A percentile compares a stretch with the other conserved stretches of the same genome.
phyloP scores from a whole-genome alignment of 2,329 filamentous ascomycete genomes.

The Cercospora sp. region DNA sequence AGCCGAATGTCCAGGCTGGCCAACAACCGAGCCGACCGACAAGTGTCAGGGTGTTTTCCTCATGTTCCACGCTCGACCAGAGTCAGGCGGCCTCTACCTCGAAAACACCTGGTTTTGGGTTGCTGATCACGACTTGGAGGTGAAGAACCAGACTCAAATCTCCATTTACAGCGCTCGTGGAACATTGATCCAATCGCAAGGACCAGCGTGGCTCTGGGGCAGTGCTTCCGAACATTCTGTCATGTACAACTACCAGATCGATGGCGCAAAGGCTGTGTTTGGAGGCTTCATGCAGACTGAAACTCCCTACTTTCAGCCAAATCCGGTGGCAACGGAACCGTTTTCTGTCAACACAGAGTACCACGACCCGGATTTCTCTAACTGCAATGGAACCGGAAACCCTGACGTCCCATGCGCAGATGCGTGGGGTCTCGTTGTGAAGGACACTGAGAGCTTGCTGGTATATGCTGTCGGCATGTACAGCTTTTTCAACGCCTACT shows the following conservation, averaged over 20 bases:
- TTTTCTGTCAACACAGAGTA: slow-evolving; percentile 52
- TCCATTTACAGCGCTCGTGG: slow-evolving; percentile 51
- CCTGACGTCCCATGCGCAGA: slow-evolving; percentile 40
- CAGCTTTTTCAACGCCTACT: slow-evolving; percentile 62
- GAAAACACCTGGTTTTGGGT: slow-evolving; percentile 59
- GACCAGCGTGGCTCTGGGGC: slow-evolving; percentile 57
- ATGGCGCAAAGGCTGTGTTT: slow-evolving; percentile 53
- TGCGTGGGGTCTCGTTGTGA: slow-evolving; percentile 49
- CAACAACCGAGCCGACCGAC: slow-evolving; percentile 71
- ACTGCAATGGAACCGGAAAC: slow-evolving; percentile 31
- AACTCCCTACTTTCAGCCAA: slow-evolving; percentile 54
- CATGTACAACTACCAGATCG: slow-evolving; percentile 57
- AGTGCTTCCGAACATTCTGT: slow-evolving; percentile 57
- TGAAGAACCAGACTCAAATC: slow-evolving; percentile 40
- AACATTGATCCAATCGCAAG: slow-evolving; percentile 45
- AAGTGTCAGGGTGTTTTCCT: slow-evolving; percentile 52
- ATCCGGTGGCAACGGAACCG: slow-evolving; percentile 58
- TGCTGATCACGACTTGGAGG: slow-evolving; percentile 56
- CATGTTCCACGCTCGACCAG: slow-evolving; percentile 50
- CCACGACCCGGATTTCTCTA: slow-evolving; percentile 47
- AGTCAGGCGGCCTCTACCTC: slow-evolving; percentile 67
- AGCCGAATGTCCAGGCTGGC: slow-evolving; percentile 68
- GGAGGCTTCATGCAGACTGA: slow-evolving; percentile 56
- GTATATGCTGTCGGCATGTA: slow-evolving; percentile 56
- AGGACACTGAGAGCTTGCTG: slow-evolving; percentile 44